Evolutionary conservation across 345 rosid species (phyloP), one percentile per base, ranked within the genome.

Genomic region (Noccaea bulbosa): DNA sequence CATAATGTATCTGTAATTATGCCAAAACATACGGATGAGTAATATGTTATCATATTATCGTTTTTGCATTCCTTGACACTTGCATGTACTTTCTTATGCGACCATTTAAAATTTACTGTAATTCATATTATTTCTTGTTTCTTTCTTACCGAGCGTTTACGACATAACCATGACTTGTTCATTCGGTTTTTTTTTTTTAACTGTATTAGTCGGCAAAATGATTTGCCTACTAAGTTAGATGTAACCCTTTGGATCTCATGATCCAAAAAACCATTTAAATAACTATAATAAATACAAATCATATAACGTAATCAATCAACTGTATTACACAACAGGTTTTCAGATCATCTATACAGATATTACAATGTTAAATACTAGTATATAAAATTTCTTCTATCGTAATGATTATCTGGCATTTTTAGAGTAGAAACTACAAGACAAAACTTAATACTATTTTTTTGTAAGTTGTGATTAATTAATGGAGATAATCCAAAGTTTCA

Each of bases 201-300:
- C 14, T 15, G 30, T 3, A 39, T 48, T 27, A 65, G 65, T 49
- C 41, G 77, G 62, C 67, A 57, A 27, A 67, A 58, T 50, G 54
- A 59, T 66, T 66, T 66, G 43, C 54, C 20, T 58, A 38, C 67
- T 65, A 72, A 72, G 51, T 38, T 48, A 65, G 71, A 65, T 72
- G 65, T 65, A 55, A 39, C 65, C 55, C 58, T 38, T 64, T 5
- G 65, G 64, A 73, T 57, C 30, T 65, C 47, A 43, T 24, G 57
- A 66, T 57, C 67, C 9, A 32, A 47, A 49, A 24, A 66, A 40
- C 32, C 2, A 55, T 34, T 49, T 58, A 40, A 66, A 73, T 65
- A 65, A 12, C 8, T 5, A 58, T 22, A 20, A 67, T 37, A 45
- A 22, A 15, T 50, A 68, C 43, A 68, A 68, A 37, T 15, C 7